These are phyloP conservation scores for Gossypium thurberi DNA, from an alignment of 345 rosid genomes.

Conservation along the genomic window DNA sequence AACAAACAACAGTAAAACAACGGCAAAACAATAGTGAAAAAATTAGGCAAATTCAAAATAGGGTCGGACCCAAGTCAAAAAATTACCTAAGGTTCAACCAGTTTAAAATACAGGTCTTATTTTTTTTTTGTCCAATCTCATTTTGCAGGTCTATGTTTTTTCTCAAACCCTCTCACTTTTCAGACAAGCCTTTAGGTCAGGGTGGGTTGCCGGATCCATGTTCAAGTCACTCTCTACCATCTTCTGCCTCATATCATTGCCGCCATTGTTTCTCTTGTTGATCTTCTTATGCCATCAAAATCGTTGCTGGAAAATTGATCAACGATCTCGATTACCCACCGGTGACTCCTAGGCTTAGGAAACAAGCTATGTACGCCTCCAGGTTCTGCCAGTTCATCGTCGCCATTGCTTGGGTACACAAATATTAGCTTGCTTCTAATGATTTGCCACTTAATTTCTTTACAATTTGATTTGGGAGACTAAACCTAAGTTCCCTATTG, in stretches of 20 bases:
- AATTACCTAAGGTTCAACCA: too few relatives aligned
- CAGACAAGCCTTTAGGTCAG: fast-evolving
- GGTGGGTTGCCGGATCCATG: too few relatives aligned
- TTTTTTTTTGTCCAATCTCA: too few relatives aligned
- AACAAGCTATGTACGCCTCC: neutral
- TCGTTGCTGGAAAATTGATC: slow-evolving; percentile 46
- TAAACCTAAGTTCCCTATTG: neutral
- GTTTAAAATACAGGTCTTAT: too few relatives aligned
- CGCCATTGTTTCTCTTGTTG: slow-evolving; percentile 18
- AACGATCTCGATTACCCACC: neutral
- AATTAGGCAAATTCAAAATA: too few relatives aligned
- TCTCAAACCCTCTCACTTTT: too few relatives aligned
- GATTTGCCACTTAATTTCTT: neutral
- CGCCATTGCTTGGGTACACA: slow-evolving; percentile 12
- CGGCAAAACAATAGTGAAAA: too few relatives aligned
- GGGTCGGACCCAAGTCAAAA: too few relatives aligned
- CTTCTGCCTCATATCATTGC: slow-evolving; percentile 14
- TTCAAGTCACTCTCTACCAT: slow-evolving; percentile 8
- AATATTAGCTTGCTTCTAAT: neutral
- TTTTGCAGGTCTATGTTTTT: too few relatives aligned
- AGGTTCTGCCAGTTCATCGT: slow-evolving; percentile 47
- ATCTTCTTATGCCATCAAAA: slow-evolving; percentile 20
- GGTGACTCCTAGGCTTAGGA: slow-evolving; percentile 3
- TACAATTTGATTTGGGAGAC: neutral
- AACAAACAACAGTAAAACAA: too few relatives aligned